Percentiles rank a stretch among this genome's conserved stretches.
Conservation (phyloP, 257 asterid species). For the Capsicum rhomboideum region DNA sequence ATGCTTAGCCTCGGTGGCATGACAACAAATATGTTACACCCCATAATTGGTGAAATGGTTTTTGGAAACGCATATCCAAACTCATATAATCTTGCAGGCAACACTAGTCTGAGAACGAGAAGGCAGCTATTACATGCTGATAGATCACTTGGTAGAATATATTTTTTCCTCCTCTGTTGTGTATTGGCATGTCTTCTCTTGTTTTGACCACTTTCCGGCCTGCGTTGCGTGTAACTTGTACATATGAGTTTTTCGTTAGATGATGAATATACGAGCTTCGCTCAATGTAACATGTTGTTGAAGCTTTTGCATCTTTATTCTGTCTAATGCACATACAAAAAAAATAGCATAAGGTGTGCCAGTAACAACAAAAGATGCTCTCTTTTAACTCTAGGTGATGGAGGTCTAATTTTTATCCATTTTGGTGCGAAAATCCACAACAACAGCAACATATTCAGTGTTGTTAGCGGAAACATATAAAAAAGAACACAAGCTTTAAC, state of each 20-base stretch:
- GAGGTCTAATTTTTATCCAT: too few species aligned
- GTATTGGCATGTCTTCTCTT: conserved; percentile 43
- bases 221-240: neutral
- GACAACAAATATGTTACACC: conserved; percentile 8
- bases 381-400: too few species aligned
- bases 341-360: neutral
- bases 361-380: neutral
- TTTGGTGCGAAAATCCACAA: too few species aligned
- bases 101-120: conserved; percentile 39
- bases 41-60: conserved; percentile 51
- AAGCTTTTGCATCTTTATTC: neutral
- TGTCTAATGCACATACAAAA: neutral
- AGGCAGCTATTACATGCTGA: conserved; percentile 43
- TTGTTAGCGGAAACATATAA: too few species aligned
- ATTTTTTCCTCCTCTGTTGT: conserved; percentile 53
- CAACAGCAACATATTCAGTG: too few species aligned
- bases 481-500: too few species aligned
- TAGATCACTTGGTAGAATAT: conserved; percentile 47
- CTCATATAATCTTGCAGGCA: conserved; percentile 28
- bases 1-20: conserved; percentile 9
- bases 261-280: neutral
- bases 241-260: neutral
- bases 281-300: neutral
- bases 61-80: conserved; percentile 50
- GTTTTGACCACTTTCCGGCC: conserved; percentile 18